Percentiles rank a stretch among this genome's conserved stretches.
phyloP scores from a whole-genome alignment of 768 basidiomycete species.

The Mycena vulgaris region DNA sequence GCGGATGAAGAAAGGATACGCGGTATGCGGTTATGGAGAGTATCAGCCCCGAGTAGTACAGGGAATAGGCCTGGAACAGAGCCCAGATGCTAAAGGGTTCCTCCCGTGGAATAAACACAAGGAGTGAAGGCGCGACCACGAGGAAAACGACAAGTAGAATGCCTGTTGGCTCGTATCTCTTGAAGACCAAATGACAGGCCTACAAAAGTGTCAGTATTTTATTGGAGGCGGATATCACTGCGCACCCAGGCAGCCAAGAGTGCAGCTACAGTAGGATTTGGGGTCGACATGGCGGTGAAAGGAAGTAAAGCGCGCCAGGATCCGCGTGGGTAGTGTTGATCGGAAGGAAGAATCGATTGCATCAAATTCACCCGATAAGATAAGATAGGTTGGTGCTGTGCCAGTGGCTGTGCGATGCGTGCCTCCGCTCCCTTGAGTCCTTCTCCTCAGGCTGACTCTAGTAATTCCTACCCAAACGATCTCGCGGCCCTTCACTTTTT shows the following conservation, averaged over 20 bases:
- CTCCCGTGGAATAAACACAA: background rate
- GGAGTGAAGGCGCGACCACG: background rate
- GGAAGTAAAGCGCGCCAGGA: too few relatives aligned
- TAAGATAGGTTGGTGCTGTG: too few relatives aligned
- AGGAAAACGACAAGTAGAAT: background rate
- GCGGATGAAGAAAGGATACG: constrained; percentile 63
- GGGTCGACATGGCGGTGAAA: background rate
- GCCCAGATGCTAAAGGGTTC: background rate
- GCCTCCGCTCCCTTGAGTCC: too few relatives aligned
- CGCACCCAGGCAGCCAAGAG: background rate
- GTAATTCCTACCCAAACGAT: too few relatives aligned
- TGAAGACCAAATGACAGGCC: constrained; percentile 19
- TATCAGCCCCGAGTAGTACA: constrained; percentile 28
- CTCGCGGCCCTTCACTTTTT: too few relatives aligned
- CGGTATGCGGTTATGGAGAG: constrained; percentile 54
- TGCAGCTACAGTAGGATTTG: background rate
- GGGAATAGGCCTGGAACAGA: background rate
- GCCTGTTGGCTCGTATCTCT: constrained; percentile 15
- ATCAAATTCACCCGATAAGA: too few relatives aligned
- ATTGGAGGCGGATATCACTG: background rate
- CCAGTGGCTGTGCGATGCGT: too few relatives aligned
- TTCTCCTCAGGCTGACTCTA: too few relatives aligned
- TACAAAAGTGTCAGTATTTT: background rate
- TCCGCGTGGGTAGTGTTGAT: too few relatives aligned
- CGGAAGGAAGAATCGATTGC: too few relatives aligned